Evolutionary conservation across 2,329 filamentous ascomycete genomes (phyloP), one percentile per base, ranked within the genome.

Genomic region (Cladorrhinum sp.): DNA sequence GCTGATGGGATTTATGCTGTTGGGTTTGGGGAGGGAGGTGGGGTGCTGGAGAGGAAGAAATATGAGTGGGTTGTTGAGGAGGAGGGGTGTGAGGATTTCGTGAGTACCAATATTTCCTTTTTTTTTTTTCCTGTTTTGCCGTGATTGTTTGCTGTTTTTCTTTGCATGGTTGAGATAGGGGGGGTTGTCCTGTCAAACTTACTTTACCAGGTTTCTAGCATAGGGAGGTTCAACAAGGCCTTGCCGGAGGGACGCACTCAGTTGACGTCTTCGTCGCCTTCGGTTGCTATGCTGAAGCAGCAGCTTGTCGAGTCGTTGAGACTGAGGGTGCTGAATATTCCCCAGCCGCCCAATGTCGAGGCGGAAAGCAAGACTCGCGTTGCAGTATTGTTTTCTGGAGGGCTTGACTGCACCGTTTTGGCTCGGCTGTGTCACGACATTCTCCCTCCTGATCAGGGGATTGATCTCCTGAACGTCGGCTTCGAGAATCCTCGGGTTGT

Each of bases 401-500:
- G 95, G 0, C 82, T 99, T 6, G 95, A 99, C 73, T 98, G 95
- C 72, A 94, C 93, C 0, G 80, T 97, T 0, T 80, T 99, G 54
- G 94, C 94, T 21, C 85, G 92, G 49, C 76, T 98, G 23, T 80
- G 84, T 10, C 90, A 96, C 71, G 89, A 96, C 12, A 75, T 96
- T 2, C 72, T 98, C 1, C 89, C 90, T 0, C 14, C 71, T 0
- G 75, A 81, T 3, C 87, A 96, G 69, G 78, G 83, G 1, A 87
- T 99, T 63, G 95, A 98, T 71, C 80, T 99, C 8, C 82, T 99
- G 65, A 99, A 99, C 67, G 94, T 99, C 51, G 95, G 94, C 0
- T 99, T 99, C 70, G 91, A 99, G 73, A 99, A 99, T 66, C 94
- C 93, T 0, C 84, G 91, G 30, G 85, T 88, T 65, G 86, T 82